Conservation (phyloP, 208 protist genomes). For the Trypanosoma avium region DNA sequence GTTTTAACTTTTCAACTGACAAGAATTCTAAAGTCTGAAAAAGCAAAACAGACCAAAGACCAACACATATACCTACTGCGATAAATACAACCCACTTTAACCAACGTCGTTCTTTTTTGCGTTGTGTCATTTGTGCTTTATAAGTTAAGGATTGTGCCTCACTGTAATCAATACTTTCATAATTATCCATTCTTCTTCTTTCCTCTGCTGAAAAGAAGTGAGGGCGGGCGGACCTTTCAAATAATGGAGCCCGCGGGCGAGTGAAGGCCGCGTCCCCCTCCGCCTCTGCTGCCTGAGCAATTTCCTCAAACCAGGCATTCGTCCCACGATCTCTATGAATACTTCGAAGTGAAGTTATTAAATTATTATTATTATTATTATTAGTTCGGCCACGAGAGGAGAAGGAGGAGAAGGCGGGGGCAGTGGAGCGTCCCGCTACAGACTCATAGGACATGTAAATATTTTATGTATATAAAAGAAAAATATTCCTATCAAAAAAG, state of each 20-base stretch:
- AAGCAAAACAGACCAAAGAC: conserved; percentile 63
- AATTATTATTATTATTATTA: too few species aligned
- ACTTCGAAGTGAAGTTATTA: conserved; percentile 3
- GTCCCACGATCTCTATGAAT: conserved; percentile 25
- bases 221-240: conserved; percentile 43
- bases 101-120: conserved; percentile 35
- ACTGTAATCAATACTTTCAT: conserved; percentile 81
- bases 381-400: not conserved
- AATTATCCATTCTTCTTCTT: conserved; percentile 69
- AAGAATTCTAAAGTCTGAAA: conserved; percentile 75
- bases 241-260: conserved; percentile 42
- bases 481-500: not conserved
- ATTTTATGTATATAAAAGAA: conserved; percentile 3
- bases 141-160: conserved; percentile 55
- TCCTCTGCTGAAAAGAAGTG: conserved; percentile 67
- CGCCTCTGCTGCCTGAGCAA: conserved; percentile 42
- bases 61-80: conserved; percentile 55
- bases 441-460: not conserved
- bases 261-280: conserved; percentile 45
- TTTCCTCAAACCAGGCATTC: conserved; percentile 51
- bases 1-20: conserved; percentile 34
- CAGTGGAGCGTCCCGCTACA: too few species aligned
- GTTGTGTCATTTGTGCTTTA: conserved; percentile 29
- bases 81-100: conserved; percentile 67
- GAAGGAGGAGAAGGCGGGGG: too few species aligned